Evolutionary conservation across 495 filamentous ascomycete species (phyloP), one percentile per base, ranked within the genome.

Genomic region (Copromyces sp.): DNA sequence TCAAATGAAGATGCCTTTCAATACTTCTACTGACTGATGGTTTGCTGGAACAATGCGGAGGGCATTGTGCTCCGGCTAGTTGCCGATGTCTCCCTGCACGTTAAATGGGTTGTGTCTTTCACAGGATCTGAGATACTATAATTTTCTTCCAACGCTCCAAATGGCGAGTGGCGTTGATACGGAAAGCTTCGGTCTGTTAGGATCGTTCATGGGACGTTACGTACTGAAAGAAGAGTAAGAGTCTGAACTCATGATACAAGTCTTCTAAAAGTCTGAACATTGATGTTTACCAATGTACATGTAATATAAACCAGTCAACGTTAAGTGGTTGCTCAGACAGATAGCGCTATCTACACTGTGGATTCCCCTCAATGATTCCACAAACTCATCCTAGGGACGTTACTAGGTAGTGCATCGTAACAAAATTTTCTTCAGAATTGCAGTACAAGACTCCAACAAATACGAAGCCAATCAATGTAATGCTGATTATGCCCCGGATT

Each of bases 401-500:
- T 61, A 35, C 29, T 61, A 61, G 53, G 29, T 61, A 35, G 53
- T 61, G 29, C 29, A 35, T 7, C 45, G 2, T 35, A 16, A 61
- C 2, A 24, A 32, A 16, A 3, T 61, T 35, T 61, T 35, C 53
- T 61, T 17, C 29, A 14, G 1, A 16, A 32, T 16, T 16, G 24
- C 24, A 35, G 14, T 24, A 35, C 24, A 16, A 17, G 29, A 61
- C 29, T 12, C 35, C 53, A 35, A 61, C 29, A 35, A 35, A 9
- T 40, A 12, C 65, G 29, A 74, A 35, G 17, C 75, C 73, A 75
- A 75, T 76, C 71, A 73, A 16, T 9, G 42, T 16, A 68, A 17
- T 75, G 44, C 24, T 70, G 65, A 75, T 75, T 73, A 73, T 61
- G 53, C 53, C 11, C 53, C 53, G 53, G 16, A 35, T 32, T 61